Conservation (phyloP, 2,329 filamentous ascomycete genomes). For the Berkeleyomyces basicola region DNA sequence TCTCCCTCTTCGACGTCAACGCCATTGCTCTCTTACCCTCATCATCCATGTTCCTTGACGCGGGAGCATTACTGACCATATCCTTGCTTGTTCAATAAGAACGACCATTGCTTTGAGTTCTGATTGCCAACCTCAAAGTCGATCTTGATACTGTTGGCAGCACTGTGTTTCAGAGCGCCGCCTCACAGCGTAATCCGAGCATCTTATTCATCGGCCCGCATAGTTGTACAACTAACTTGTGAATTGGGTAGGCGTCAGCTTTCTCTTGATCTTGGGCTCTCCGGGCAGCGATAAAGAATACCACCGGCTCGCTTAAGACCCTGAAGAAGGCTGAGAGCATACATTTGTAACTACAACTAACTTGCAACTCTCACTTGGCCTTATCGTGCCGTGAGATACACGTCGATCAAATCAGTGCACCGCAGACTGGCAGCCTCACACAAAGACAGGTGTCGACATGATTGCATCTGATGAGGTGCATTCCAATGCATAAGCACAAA, state of each 20-base stretch:
- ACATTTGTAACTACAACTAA: too few relatives aligned
- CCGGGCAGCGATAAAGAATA: too few relatives aligned
- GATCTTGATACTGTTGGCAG: neutral
- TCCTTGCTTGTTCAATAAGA: neutral
- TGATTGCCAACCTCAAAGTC: neutral
- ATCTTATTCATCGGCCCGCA: too few relatives aligned
- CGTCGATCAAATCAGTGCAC: neutral
- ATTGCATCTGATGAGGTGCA: neutral
- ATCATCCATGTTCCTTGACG: slow-evolving; percentile 1
- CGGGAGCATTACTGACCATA: neutral
- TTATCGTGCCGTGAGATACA: neutral
- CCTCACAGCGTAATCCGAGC: neutral
- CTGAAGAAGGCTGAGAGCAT: too few relatives aligned
- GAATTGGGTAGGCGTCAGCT: too few relatives aligned
- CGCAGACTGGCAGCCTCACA: neutral
- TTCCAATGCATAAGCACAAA: neutral
- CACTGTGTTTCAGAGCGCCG: neutral
- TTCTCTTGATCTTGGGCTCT: too few relatives aligned
- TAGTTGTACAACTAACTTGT: too few relatives aligned
- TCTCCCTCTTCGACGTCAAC: neutral
- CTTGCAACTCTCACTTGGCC: neutral
- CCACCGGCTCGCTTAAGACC: too few relatives aligned
- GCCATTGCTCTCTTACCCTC: neutral
- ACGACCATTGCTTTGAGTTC: neutral
- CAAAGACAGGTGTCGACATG: neutral